phyloP scores from a whole-genome alignment of 2,329 filamentous ascomycete genomes.

The Alternaria incomplexa region DNA sequence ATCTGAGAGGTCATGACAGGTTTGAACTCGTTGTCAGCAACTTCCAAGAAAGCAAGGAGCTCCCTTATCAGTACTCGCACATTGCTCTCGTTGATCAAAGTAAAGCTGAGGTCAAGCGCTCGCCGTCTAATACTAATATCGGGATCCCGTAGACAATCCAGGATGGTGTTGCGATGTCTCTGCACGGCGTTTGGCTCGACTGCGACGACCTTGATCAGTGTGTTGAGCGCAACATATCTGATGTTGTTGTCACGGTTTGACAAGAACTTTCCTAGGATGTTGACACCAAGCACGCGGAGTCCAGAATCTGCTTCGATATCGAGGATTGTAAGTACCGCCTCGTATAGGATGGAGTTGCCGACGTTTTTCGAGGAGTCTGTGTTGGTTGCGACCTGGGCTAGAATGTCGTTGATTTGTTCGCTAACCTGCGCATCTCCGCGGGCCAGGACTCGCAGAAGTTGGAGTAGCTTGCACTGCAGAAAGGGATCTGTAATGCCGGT shows the following conservation, averaged over 20 bases:
- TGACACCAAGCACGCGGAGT: constrained; percentile 90
- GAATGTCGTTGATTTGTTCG: constrained; percentile 97
- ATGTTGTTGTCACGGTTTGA: constrained; percentile 99
- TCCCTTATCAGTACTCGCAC: constrained; percentile 93
- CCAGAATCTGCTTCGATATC: constrained; percentile 98
- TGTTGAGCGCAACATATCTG: constrained; percentile 96
- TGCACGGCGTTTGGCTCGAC: constrained; percentile 98
- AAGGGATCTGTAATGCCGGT: constrained; percentile 98
- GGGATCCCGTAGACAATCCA: constrained; percentile 93
- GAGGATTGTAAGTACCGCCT: constrained; percentile 94
- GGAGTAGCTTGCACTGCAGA: constrained; percentile 93
- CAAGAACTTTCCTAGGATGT: constrained; percentile 97
- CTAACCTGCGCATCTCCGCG: constrained; percentile 86
- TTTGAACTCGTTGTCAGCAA: constrained; percentile 98
- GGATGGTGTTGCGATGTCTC: constrained; percentile 93
- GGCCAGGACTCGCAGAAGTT: constrained; percentile 82
- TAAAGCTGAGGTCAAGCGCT: constrained; percentile 97
- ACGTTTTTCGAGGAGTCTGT: constrained; percentile 98
- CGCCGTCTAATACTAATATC: constrained; percentile 97
- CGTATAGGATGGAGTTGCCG: constrained; percentile 96
- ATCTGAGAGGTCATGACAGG: constrained; percentile 98
- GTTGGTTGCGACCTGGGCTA: constrained; percentile 96
- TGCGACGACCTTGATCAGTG: constrained; percentile 95
- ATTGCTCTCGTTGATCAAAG: constrained; percentile 95
- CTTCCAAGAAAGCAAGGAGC: constrained; percentile 91